A percentile compares a stretch with the other conserved stretches of the same genome.
These are phyloP conservation scores for Coriaria nepalensis DNA, from an alignment of 306 rosid species.

Conservation along the genomic window DNA sequence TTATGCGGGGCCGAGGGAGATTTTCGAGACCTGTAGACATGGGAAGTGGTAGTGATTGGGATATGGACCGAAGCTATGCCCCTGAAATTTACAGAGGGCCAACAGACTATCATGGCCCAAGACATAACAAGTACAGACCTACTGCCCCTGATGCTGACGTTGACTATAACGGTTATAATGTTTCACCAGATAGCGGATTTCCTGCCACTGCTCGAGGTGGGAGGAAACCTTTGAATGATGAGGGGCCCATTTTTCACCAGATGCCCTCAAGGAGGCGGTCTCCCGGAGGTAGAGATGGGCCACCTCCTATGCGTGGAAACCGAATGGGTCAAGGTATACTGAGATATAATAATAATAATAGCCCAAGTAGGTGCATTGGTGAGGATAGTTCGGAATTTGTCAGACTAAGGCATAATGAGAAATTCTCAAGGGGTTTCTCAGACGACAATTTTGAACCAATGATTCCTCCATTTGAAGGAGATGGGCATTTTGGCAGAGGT, in stretches of 20 bases:
- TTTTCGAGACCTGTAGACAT: constrained; percentile 22
- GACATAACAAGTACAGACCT: constrained; percentile 44
- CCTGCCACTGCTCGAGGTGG: constrained; percentile 50
- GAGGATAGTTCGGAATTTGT: constrained; percentile 47
- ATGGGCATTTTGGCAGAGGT: constrained; percentile 50
- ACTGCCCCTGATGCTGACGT: constrained; percentile 31
- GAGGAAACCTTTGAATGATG: constrained; percentile 51
- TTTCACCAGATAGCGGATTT: constrained; percentile 41
- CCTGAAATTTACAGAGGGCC: constrained; percentile 52
- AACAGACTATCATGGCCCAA: constrained; percentile 44
- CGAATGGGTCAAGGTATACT: constrained; percentile 50
- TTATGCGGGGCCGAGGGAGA: constrained; percentile 65
- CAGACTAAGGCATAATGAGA: constrained; percentile 50
- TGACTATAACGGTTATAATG: constrained; percentile 40
- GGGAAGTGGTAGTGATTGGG: constrained; percentile 39
- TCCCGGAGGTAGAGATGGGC: constrained; percentile 39
- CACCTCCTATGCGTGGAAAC: constrained; percentile 16
- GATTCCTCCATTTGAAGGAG: constrained; percentile 40
- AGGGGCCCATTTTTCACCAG: constrained; percentile 25
- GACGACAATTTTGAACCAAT: constrained; percentile 39
- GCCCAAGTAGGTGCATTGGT: constrained; percentile 49
- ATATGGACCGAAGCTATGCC: constrained; percentile 42
- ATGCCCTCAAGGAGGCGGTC: constrained; percentile 62
- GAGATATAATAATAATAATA: constrained; percentile 24
- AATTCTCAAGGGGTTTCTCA: constrained; percentile 42